A percentile compares a stretch with the other conserved stretches of the same genome.
These are phyloP conservation scores for Zea mays DNA, from an alignment of 176 grass and related monocot species.

Conservation along the genomic window Zm-B73-REFERENCE-NAM-5.0 NC_050100.1:86079501-86080000, in stretches of 20 bases:
- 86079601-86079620: constrained; percentile 46
- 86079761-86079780: background rate
- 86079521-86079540: background rate
- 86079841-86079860: background rate
- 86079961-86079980: too few relatives aligned
- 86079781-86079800: background rate
- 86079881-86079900: background rate
- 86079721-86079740: background rate
- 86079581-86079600: constrained; percentile 30
- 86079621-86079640: constrained; percentile 11
- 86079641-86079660: constrained; percentile 5
- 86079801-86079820: background rate
- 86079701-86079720: background rate
- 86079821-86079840: background rate
- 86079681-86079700: constrained; percentile 28
- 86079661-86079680: constrained; percentile 23
- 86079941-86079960: too few relatives aligned
- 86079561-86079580: constrained; percentile 19
- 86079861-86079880: background rate
- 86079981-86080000: too few relatives aligned
- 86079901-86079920: background rate
- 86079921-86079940: too few relatives aligned
- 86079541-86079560: constrained; percentile 33
- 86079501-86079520: constrained; percentile 29
- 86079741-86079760: background rate